Conservation (phyloP, 495 filamentous ascomycete genomes). For the Penicillium macrosclerotiorum region DNA sequence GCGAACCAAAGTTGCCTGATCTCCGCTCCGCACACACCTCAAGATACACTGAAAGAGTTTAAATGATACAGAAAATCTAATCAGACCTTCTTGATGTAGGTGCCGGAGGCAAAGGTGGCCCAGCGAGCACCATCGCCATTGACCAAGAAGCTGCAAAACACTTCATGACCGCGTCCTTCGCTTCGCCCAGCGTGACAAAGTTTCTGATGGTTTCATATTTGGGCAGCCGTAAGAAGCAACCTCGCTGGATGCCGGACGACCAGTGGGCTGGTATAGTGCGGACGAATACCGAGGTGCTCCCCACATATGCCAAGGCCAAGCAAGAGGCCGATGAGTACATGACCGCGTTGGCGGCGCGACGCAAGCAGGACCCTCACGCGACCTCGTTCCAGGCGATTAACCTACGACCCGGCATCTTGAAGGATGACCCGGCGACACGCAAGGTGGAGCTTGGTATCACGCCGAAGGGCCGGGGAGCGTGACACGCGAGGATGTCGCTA, state of each 20-base stretch:
- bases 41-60: background rate
- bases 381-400: slow-evolving; percentile 60
- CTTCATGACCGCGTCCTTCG: slow-evolving; percentile 66
- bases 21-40: background rate
- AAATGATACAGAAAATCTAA: too few species aligned
- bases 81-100: slow-evolving; percentile 32
- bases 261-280: slow-evolving; percentile 51
- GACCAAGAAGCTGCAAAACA: slow-evolving; percentile 67
- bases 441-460: slow-evolving; percentile 66
- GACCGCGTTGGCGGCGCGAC: slow-evolving; percentile 52
- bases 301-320: slow-evolving; percentile 72
- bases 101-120: slow-evolving; percentile 74
- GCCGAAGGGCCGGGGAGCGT: slow-evolving; percentile 49
- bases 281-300: slow-evolving; percentile 53
- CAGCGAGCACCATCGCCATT: slow-evolving; percentile 58
- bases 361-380: slow-evolving; percentile 41
- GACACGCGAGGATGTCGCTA: slow-evolving; percentile 67
- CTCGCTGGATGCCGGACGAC: slow-evolving; percentile 67
- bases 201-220: slow-evolving; percentile 75
- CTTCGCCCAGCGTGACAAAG: slow-evolving; percentile 58
- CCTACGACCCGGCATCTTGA: slow-evolving; percentile 67
- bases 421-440: slow-evolving; percentile 54
- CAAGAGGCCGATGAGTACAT: slow-evolving; percentile 71
- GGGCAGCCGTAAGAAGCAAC: slow-evolving; percentile 53
- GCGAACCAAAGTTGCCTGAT: background rate